Evolutionary conservation across 2,329 filamentous ascomycete species (phyloP), one percentile per base, ranked within the genome.

Genomic region (Falciphora oryzae): DNA sequence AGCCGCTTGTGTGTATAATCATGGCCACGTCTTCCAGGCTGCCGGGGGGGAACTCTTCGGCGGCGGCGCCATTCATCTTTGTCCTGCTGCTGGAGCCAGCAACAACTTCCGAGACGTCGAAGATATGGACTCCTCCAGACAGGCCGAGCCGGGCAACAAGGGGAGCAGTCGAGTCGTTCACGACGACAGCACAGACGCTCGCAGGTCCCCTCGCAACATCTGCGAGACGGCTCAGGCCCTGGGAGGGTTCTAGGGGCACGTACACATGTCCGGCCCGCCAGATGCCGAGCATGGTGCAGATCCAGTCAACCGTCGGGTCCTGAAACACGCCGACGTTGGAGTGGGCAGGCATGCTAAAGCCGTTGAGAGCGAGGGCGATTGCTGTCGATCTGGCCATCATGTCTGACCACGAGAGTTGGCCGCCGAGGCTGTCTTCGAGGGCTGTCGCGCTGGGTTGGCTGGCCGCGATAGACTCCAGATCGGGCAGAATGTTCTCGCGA

Each of bases 1-100:
- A 87, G 53, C 81, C 81, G 28, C 83, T 85, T 61, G 83, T 85
- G 70, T 85, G 80, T 4, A 80, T 66, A 4, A 79, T 64, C 6
- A 38, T 38, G 57, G 71, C 60, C 59, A 72, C 73, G 59, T 73
- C 70, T 2, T 69, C 56, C 31, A 32, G 31, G 31, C 31, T 32
- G 31, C 8, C 31, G 7, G 31, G 31, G 31, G 31, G 31, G 31
- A 32, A 32, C 31, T 32, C 7, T 32, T 32, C 31, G 31, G 31
- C 31, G 31, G 31, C 31, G 31, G 31, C 31, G 31, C 4, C 7
- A 32, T 10, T 10, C 31, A 10, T 32, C 31, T 32, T 32, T 32
- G 31, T 8, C 31, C 31, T 32, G 31, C 31, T 4, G 31, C 31
- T 8, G 31, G 7, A 32, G 31, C 31, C 31, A 10, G 31, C 31